Percentiles rank a stretch among this genome's conserved stretches.
These are phyloP conservation scores for Actinomortierella ambigua DNA, from an alignment of 371 early-diverging fungal species.

Conservation along the genomic window DNA sequence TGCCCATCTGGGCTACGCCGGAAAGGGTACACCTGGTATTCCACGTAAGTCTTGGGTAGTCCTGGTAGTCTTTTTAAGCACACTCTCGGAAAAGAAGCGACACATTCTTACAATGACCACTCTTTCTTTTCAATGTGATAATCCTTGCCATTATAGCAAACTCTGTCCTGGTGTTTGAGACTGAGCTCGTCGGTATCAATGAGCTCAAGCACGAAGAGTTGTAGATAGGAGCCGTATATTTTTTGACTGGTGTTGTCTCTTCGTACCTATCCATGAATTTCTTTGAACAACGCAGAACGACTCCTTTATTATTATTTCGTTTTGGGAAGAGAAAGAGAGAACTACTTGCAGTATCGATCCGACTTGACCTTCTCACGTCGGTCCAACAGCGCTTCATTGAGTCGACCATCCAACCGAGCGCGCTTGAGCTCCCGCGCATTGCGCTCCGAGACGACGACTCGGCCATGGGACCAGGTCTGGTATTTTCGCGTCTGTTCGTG, in stretches of 20 bases:
- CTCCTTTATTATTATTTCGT: neutral
- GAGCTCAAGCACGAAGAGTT: constrained; percentile 30
- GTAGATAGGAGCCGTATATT: constrained; percentile 2
- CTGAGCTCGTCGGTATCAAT: constrained; percentile 44
- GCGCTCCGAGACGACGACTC: constrained; percentile 53
- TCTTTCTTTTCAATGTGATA: too few relatives aligned
- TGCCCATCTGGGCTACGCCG: constrained; percentile 67
- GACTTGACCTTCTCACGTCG: constrained; percentile 82
- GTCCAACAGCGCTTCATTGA: constrained; percentile 81
- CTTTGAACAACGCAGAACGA: neutral
- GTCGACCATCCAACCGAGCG: constrained; percentile 74
- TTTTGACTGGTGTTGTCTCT: too few relatives aligned
- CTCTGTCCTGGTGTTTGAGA: constrained; percentile 43
- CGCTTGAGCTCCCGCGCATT: constrained; percentile 58
- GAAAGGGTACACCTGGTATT: constrained; percentile 6
- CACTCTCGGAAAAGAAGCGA: too few relatives aligned
- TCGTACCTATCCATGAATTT: neutral
- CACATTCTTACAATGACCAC: too few relatives aligned
- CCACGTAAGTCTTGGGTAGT: constrained; percentile 11
- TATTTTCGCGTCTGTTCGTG: constrained; percentile 51
- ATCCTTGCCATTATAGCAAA: too few relatives aligned
- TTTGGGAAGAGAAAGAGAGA: neutral
- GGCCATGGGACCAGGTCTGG: constrained; percentile 71
- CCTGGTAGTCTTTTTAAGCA: neutral
- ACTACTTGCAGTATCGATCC: constrained; percentile 84